A percentile compares a stretch with the other conserved stretches of the same genome.
phyloP scores from a whole-genome alignment of 306 rosid genomes.

The Dryas alaskensis region DNA sequence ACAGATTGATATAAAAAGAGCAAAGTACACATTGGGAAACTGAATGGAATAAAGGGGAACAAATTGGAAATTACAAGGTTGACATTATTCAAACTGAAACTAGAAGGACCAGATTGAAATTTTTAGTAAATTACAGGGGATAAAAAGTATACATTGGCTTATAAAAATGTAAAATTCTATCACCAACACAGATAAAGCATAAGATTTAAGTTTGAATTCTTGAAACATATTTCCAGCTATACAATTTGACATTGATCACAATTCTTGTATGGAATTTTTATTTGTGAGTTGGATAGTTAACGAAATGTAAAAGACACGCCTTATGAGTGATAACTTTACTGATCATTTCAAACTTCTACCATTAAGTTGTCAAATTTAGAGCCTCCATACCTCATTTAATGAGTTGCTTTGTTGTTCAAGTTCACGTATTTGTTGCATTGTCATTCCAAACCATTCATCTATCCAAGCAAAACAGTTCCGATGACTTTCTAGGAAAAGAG shows the following conservation, averaged over 20 bases:
- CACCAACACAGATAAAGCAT: background rate
- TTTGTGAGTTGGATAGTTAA: background rate
- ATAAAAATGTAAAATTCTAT: background rate
- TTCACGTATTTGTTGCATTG: slow-evolving; percentile 34
- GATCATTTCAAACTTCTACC: background rate
- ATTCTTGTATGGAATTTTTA: background rate
- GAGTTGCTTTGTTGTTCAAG: slow-evolving; percentile 28
- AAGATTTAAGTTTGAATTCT: background rate
- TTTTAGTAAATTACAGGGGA: background rate
- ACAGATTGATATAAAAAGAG: background rate
- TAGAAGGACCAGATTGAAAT: background rate
- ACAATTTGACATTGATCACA: background rate
- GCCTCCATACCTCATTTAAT: slow-evolving; percentile 31
- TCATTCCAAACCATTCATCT: slow-evolving; percentile 48
- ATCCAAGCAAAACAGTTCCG: slow-evolving; percentile 44
- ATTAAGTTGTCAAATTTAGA: background rate
- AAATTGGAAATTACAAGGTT: slow-evolving; percentile 1
- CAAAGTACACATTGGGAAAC: background rate
- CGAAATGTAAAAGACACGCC: background rate
- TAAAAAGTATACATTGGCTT: background rate
- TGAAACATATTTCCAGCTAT: background rate
- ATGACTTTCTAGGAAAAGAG: slow-evolving; percentile 45
- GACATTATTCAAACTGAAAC: background rate
- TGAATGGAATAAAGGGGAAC: background rate
- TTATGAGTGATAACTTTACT: background rate